A percentile compares a stretch with the other conserved stretches of the same genome.
Conservation (phyloP, 2,329 filamentous ascomycete species). For the Esteya vermicola region DNA sequence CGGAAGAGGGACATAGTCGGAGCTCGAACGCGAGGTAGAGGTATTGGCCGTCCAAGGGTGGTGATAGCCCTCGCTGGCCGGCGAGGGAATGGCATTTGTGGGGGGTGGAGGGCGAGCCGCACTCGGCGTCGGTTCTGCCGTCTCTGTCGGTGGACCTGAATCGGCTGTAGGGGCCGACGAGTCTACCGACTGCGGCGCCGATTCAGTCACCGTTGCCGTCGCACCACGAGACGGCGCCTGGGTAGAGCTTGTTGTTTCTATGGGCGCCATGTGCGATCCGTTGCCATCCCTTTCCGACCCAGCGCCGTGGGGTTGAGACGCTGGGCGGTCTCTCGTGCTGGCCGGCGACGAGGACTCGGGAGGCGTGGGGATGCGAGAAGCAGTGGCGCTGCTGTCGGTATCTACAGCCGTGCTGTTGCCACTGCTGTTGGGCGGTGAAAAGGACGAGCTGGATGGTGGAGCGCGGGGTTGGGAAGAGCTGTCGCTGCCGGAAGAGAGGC, state of each 20-base stretch:
- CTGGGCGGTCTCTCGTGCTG: background rate
- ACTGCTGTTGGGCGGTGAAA: conserved; percentile 1
- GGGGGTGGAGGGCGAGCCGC: conserved; percentile 5
- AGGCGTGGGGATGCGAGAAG: conserved; percentile 35
- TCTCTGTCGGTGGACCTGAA: conserved; percentile 4
- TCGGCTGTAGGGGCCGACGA: conserved; percentile 5
- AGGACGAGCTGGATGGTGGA: background rate
- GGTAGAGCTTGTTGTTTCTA: too few relatives aligned
- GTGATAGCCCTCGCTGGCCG: conserved; percentile 17
- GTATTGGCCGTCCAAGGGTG: conserved; percentile 13
- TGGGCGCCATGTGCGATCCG: conserved; percentile 9
- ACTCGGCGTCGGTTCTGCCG: conserved; percentile 10
- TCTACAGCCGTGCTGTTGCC: background rate
- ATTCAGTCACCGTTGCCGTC: too few relatives aligned
- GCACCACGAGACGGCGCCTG: too few relatives aligned
- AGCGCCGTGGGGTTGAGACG: background rate
- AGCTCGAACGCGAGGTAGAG: background rate
- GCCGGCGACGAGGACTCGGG: conserved; percentile 34
- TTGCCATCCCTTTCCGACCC: conserved; percentile 3
- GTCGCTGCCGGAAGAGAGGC: background rate
- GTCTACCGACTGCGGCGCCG: too few relatives aligned
- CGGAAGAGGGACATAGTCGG: background rate
- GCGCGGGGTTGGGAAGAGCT: conserved; percentile 1
- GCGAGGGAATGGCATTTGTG: conserved; percentile 19
- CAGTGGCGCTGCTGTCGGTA: conserved; percentile 22